These are phyloP conservation scores for Elsinoe necatrix DNA, from an alignment of 2,329 filamentous ascomycete species.

Conservation along the genomic window DNA sequence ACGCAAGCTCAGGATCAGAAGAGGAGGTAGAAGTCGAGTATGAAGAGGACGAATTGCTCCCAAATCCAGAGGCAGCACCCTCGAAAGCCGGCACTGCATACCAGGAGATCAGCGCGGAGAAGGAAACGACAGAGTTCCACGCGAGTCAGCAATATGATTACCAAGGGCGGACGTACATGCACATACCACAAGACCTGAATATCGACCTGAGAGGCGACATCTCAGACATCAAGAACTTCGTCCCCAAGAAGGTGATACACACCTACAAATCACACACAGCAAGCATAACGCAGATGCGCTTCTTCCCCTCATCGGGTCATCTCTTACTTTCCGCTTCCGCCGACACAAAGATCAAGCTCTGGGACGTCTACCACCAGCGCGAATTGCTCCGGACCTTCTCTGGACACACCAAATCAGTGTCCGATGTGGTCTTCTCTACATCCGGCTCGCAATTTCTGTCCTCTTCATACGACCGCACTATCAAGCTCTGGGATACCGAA, in stretches of 20 bases:
- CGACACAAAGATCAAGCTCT: conserved; percentile 85
- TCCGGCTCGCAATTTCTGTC: conserved; percentile 80
- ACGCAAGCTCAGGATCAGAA: conserved; percentile 60
- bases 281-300: conserved; percentile 77
- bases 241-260: conserved; percentile 88
- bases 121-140: conserved; percentile 80
- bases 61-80: conserved; percentile 52
- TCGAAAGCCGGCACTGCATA: conserved; percentile 46
- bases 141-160: conserved; percentile 81
- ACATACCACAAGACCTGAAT: conserved; percentile 83
- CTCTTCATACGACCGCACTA: conserved; percentile 74
- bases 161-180: conserved; percentile 94
- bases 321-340: conserved; percentile 82
- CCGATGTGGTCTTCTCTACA: conserved; percentile 79
- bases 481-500: conserved; percentile 82
- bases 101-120: conserved; percentile 36
- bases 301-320: conserved; percentile 83
- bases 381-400: conserved; percentile 86
- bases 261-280: conserved; percentile 75
- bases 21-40: conserved; percentile 62
- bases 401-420: conserved; percentile 82
- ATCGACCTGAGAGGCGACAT: conserved; percentile 74
- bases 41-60: conserved; percentile 62
- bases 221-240: conserved; percentile 77
- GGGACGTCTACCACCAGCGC: conserved; percentile 84